Base-by-base conservation (phyloP, 2,329 filamentous ascomycete species). In the Calonectria pauciramosa region DNA sequence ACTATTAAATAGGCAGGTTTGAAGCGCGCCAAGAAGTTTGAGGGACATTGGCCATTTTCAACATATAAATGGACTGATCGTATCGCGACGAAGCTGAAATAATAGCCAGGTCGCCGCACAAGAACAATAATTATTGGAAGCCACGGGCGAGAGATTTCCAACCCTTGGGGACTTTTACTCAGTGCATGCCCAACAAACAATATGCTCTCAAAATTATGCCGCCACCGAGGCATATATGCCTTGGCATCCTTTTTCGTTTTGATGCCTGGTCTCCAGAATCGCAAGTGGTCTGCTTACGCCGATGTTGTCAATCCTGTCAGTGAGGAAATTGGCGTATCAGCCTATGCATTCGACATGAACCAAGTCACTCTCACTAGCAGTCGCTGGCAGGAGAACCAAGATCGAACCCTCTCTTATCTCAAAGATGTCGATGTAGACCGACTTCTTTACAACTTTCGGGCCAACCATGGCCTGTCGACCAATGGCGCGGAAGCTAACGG, bases 401-500 rank as follows among this genome's bases (percentile, higher is more conserved):
- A 86, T 36, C 86, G 88, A 16, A 89, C 88, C 0, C 76, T 89
- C 18, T 82, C 77, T 34, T 90, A 90, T 75, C 81, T 89, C 49
- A 87, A 87, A 65, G 85, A 76, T 34, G 83, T 89, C 28, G 85
- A 89, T 67, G 76, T 86, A 0, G 85, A 89, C 23, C 84, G 88
- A 1, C 80, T 90, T 2, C 84, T 89, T 23, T 89, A 89, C 80
- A 85, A 86, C 76, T 90, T 89, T 81, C 84, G 88, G 23, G 75
- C 81, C 36, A 89, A 84, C 60, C 88, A 90, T 71, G 82, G 84
- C 23, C 76, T 90, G 0, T 86, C 85, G 4, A 90, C 88, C 11
- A 83, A 87, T 3, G 87, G 86, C 1, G 89, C 88, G 2, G 75
- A 81, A 2, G 64, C 83, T 8, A 88, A 89, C 63, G 88, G 88